These are phyloP conservation scores for Populus tomentosa DNA, from an alignment of 441 rosid species.

Conservation along the genomic window DNA sequence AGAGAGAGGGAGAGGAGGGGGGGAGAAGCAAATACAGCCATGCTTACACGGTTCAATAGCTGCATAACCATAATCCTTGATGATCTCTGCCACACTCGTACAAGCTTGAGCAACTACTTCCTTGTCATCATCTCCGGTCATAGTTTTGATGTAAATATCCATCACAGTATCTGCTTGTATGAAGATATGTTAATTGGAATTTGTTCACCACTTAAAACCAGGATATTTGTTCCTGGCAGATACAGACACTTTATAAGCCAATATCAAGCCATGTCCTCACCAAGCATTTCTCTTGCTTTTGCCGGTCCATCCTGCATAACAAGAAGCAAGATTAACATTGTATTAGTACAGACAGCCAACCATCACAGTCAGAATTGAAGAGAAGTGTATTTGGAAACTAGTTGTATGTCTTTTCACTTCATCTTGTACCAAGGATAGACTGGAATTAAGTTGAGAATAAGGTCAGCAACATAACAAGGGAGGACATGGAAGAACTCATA, in stretches of 20 bases:
- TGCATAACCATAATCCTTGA: constrained; percentile 79
- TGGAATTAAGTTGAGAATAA: neutral
- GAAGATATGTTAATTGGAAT: constrained; percentile 18
- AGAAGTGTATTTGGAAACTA: neutral
- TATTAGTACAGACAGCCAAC: neutral
- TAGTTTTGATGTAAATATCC: constrained; percentile 69
- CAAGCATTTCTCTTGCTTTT: constrained; percentile 76
- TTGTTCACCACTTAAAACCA: constrained; percentile 8
- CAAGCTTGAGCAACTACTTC: constrained; percentile 99
- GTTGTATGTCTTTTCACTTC: neutral
- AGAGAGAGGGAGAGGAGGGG: too few relatives aligned
- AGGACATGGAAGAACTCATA: neutral
- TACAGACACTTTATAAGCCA: constrained; percentile 8
- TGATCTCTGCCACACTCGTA: constrained; percentile 76
- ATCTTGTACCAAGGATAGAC: neutral
- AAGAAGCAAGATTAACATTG: constrained; percentile 16
- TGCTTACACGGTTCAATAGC: constrained; percentile 87
- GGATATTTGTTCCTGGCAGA: neutral
- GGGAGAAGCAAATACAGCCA: neutral
- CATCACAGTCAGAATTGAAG: neutral
- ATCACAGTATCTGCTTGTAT: constrained; percentile 62
- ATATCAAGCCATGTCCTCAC: constrained; percentile 33
- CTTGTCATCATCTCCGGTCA: constrained; percentile 94
- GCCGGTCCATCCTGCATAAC: constrained; percentile 65
- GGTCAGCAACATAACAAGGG: neutral